These are phyloP conservation scores for Mycena olivaceomarginata DNA, from an alignment of 768 basidiomycete species.

Conservation along the genomic window DNA sequence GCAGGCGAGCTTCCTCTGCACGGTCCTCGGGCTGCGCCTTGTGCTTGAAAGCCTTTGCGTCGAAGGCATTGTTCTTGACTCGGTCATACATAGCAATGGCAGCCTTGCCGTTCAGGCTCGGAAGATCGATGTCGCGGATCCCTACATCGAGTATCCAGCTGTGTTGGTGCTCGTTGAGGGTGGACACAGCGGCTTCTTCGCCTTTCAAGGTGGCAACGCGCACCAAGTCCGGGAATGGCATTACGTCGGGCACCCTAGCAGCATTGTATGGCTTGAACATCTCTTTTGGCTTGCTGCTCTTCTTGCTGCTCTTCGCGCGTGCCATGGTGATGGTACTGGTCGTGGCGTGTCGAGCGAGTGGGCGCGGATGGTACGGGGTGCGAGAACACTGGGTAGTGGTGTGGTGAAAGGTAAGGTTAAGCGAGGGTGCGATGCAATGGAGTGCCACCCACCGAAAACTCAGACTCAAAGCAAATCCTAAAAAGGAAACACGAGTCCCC, in stretches of 20 bases:
- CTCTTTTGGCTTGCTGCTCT: not conserved
- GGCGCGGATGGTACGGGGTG: too few species aligned
- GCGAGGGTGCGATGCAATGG: too few species aligned
- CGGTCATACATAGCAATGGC: not conserved
- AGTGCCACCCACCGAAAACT: too few species aligned
- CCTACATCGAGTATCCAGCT: not conserved
- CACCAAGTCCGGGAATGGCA: not conserved
- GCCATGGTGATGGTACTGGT: too few species aligned
- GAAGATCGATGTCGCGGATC: not conserved
- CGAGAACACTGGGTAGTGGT: too few species aligned
- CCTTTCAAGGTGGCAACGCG: not conserved
- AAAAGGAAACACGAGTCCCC: too few species aligned
- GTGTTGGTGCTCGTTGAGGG: not conserved
- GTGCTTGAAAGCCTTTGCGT: not conserved
- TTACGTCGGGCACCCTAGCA: not conserved
- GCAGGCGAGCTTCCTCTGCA: not conserved
- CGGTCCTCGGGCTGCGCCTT: not conserved
- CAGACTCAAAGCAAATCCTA: too few species aligned
- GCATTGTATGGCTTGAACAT: not conserved
- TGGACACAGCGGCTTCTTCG: not conserved
- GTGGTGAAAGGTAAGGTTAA: too few species aligned
- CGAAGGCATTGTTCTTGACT: not conserved
- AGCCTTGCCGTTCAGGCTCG: not conserved
- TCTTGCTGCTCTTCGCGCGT: too few species aligned
- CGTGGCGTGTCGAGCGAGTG: too few species aligned